phyloP scores from a whole-genome alignment of 2,329 filamentous ascomycete genomes.

The Sporothrix sp. region DNA sequence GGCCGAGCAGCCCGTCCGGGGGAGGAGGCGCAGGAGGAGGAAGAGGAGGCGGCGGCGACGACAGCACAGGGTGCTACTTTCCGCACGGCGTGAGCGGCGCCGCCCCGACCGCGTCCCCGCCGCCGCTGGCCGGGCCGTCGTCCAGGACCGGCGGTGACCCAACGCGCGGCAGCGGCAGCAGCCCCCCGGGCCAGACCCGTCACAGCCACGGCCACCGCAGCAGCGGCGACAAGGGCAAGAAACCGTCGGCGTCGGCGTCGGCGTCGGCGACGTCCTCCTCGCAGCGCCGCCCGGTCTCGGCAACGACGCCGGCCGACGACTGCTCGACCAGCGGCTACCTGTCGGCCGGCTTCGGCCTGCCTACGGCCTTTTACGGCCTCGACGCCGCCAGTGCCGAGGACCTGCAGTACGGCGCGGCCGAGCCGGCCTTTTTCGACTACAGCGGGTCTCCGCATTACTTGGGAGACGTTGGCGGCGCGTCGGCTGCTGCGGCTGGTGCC shows the following conservation, averaged over 20 bases:
- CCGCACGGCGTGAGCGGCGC: neutral
- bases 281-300: no score
- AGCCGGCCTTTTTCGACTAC: constrained; percentile 16
- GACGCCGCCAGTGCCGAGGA: constrained; percentile 15
- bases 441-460: constrained; percentile 15
- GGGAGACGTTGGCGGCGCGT: neutral
- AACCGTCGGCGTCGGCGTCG: neutral
- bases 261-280: no score
- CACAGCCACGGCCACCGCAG: neutral
- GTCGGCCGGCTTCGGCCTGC: neutral
- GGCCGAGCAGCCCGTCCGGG: constrained; percentile 7
- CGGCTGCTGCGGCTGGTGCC: neutral
- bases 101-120: neutral
- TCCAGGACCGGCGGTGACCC: neutral
- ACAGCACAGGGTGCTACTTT: neutral
- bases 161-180: neutral
- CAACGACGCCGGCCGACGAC: neutral
- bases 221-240: neutral
- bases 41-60: neutral
- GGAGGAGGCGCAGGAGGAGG: neutral
- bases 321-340: constrained; percentile 4
- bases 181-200: neutral
- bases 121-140: neutral
- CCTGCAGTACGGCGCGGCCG: constrained; percentile 6
- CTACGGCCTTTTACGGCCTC: constrained; percentile 13